Conservation (phyloP, 805 yeast species). For the Candida sakaeoensis region DNA sequence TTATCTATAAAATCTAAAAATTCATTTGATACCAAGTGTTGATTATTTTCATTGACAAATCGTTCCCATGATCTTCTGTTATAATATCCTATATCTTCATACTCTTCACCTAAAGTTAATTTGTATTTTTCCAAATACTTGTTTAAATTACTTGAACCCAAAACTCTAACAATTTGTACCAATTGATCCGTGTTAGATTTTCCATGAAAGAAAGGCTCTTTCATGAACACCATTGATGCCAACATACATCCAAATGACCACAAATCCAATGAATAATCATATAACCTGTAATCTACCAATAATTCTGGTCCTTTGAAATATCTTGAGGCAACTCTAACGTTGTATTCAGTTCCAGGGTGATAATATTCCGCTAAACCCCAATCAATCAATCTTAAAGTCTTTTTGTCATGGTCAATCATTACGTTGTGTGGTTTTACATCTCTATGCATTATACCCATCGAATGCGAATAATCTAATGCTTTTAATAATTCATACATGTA, state of each 20-base stretch:
- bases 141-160: conserved; percentile 79
- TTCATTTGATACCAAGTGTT: conserved; percentile 59
- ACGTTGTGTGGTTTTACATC: conserved; percentile 96
- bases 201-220: conserved; percentile 92
- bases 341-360: conserved; percentile 84
- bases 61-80: conserved; percentile 81
- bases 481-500: conserved; percentile 79
- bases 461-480: conserved; percentile 85
- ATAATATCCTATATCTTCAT: conserved; percentile 68
- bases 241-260: conserved; percentile 95
- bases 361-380: conserved; percentile 97
- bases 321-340: conserved; percentile 90
- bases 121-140: conserved; percentile 69
- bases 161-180: conserved; percentile 80
- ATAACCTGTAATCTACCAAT: conserved; percentile 77
- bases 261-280: conserved; percentile 86
- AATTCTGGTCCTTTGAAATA: conserved; percentile 93
- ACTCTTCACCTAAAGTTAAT: conserved; percentile 67
- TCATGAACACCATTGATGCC: conserved; percentile 85
- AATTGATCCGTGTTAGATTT: conserved; percentile 87
- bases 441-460: conserved; percentile 74
- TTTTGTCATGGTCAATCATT: conserved; percentile 82
- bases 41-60: conserved; percentile 69
- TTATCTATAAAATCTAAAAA: conserved; percentile 79
- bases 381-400: conserved; percentile 75